Evolutionary conservation across 371 early-diverging fungal species (phyloP).

Genomic region (Apophysomyces ossiformis): DNA sequence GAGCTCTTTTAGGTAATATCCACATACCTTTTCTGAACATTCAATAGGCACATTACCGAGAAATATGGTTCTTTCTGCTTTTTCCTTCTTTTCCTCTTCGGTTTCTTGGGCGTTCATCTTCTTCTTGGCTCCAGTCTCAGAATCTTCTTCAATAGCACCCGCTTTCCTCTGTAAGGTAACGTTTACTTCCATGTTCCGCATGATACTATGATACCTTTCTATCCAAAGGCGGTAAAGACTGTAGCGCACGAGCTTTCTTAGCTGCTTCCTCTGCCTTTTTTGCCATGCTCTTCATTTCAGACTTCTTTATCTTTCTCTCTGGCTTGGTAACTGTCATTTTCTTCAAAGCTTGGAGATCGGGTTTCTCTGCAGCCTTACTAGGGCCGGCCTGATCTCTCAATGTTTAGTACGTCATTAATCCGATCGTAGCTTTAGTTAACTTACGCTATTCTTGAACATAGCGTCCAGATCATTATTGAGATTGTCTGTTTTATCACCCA

Average conservation of each 20-base stretch:
- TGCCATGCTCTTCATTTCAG: constrained; percentile 30
- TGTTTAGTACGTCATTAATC: neutral
- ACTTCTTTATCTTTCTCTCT: constrained; percentile 32
- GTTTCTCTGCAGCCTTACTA: constrained; percentile 18
- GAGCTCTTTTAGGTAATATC: neutral
- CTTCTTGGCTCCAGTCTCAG: constrained; percentile 19
- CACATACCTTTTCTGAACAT: constrained; percentile 63
- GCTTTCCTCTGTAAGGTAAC: constrained; percentile 6
- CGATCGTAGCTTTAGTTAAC: neutral
- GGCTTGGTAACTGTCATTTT: constrained; percentile 25
- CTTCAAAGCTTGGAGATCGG: constrained; percentile 36
- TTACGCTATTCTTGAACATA: constrained; percentile 59
- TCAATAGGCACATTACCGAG: constrained; percentile 80
- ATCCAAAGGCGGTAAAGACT: constrained; percentile 29
- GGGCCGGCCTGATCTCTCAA: constrained; percentile 16
- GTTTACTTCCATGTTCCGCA: neutral
- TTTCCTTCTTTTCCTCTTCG: constrained; percentile 56
- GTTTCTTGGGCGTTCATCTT: constrained; percentile 29
- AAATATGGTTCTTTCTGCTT: constrained; percentile 72
- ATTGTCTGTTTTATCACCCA: constrained; percentile 28
- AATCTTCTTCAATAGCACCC: constrained; percentile 24
- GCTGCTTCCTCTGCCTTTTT: constrained; percentile 39
- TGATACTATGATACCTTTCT: constrained; percentile 27
- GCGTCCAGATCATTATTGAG: constrained; percentile 53
- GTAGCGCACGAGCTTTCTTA: constrained; percentile 35